Evolutionary conservation across 805 yeast species (phyloP), one percentile per base, ranked within the genome.

Genomic region (Komagataella populi): DNA sequence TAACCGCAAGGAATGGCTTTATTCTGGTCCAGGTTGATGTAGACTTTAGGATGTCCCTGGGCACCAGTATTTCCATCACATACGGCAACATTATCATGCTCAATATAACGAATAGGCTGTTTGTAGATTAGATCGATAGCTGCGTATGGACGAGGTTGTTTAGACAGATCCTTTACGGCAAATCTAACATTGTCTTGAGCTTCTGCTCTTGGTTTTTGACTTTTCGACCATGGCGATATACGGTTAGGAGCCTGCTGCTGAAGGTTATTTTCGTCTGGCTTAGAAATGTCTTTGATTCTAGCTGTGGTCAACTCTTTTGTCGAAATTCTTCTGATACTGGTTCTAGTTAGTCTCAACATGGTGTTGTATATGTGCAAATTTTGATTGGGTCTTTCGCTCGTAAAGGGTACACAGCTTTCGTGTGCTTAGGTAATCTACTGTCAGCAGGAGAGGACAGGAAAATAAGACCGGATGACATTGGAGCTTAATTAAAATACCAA

Each of bases 1-100:
- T 87, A 87, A 6, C 87, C 87, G 69, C 96, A 87, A 17, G 84
- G 71, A 50, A 80, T 77, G 12, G 85, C 74, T 54, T 80, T 78
- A 45, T 87, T 84, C 63, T 79, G 81, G 64, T 87, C 95, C 62
- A 87, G 74, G 66, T 86, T 86, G 66, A 87, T 86, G 64, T 69
- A 87, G 20, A 87, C 79, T 64, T 83, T 84, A 47, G 96, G 96
- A 64, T 87, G 96, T 17, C 96, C 96, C 59, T 80, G 85, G 60
- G 78, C 80, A 18, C 70, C 71, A 8, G 84, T 85, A 58, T 73
- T 80, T 45, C 96, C 96, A 59, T 84, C 87, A 64, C 96, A 87
- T 16, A 83, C 91, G 1, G 96, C 96, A 50, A 80, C 66, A 59
- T 80, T 74, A 36, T 70, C 75, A 55, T 73, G 76, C 45, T 67